A percentile compares a stretch with the other conserved stretches of the same genome.
Evolutionary conservation across 2,329 filamentous ascomycete species (phyloP).

Genomic region (Alternaria sp.): DNA sequence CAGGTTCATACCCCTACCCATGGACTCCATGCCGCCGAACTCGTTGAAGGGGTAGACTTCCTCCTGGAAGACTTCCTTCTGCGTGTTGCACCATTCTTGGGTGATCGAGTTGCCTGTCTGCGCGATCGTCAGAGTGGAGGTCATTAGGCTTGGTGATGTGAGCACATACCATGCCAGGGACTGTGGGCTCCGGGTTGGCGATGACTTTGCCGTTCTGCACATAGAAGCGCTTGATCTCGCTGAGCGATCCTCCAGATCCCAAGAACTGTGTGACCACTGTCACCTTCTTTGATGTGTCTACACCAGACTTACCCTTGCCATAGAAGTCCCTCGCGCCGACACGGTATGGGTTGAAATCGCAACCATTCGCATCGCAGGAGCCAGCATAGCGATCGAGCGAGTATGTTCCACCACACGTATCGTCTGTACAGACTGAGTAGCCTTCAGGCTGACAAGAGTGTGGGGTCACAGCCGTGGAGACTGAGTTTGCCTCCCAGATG

Average conservation of each 20-base stretch:
- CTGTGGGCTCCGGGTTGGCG: conserved; percentile 50
- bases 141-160: background rate
- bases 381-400: conserved; percentile 64
- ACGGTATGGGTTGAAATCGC: conserved; percentile 65
- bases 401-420: conserved; percentile 50
- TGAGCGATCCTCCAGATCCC: conserved; percentile 48
- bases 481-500: conserved; percentile 68
- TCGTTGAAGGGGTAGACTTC: conserved; percentile 57
- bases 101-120: conserved; percentile 36
- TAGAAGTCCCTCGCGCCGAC: conserved; percentile 68
- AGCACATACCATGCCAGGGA: conserved; percentile 49
- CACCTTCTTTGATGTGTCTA: conserved; percentile 49
- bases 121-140: background rate
- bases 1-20: conserved; percentile 60
- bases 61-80: conserved; percentile 38
- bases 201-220: conserved; percentile 57
- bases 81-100: conserved; percentile 37
- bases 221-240: conserved; percentile 55
- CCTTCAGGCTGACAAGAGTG: conserved; percentile 64
- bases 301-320: conserved; percentile 57
- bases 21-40: conserved; percentile 62
- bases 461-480: conserved; percentile 68
- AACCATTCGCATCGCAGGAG: conserved; percentile 70
- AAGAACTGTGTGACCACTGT: conserved; percentile 59
- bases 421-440: conserved; percentile 60